These are phyloP conservation scores for Paecilomyces sp. DNA, from an alignment of 2,329 filamentous ascomycete genomes.

Conservation along the genomic window DNA sequence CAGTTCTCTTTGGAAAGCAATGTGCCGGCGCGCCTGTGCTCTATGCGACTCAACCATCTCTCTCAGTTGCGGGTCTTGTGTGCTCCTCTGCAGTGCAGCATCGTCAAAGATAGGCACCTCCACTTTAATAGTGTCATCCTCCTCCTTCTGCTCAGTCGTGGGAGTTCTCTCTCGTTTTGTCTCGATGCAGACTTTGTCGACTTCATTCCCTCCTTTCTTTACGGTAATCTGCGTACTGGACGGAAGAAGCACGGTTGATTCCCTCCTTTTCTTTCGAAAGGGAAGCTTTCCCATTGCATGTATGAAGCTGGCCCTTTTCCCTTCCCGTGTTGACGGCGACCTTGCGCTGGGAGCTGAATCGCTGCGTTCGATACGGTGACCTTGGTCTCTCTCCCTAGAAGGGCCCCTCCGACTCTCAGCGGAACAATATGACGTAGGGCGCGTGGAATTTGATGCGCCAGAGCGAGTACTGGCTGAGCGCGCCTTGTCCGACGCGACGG, in stretches of 20 bases:
- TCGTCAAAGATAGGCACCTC: conserved; percentile 29
- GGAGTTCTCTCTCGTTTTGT: conserved; percentile 7
- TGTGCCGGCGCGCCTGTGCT: conserved; percentile 21
- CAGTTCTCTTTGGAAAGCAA: conserved; percentile 26
- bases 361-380: conserved; percentile 2
- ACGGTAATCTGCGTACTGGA: conserved; percentile 20
- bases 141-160: conserved; percentile 7
- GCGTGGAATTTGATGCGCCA: conserved; percentile 30
- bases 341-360: conserved; percentile 21
- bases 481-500: conserved; percentile 19
- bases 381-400: conserved; percentile 9
- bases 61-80: conserved; percentile 22
- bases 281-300: conserved; percentile 28
- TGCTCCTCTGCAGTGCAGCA: conserved; percentile 25
- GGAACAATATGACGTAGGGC: conserved; percentile 32
- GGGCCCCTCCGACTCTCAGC: conserved; percentile 20
- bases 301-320: conserved; percentile 24
- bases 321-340: conserved; percentile 20
- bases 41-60: conserved; percentile 24
- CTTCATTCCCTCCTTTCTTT: conserved; percentile 15
- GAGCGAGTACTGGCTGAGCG: conserved; percentile 30
- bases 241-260: conserved; percentile 20
- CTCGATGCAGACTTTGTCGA: conserved; percentile 32
- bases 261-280: conserved; percentile 26
- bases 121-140: conserved; percentile 15